Evolutionary conservation across 352 stramenopile genomes (phyloP), one percentile per base, ranked within the genome.

Genomic region (Nothophytophthora sp.): DNA sequence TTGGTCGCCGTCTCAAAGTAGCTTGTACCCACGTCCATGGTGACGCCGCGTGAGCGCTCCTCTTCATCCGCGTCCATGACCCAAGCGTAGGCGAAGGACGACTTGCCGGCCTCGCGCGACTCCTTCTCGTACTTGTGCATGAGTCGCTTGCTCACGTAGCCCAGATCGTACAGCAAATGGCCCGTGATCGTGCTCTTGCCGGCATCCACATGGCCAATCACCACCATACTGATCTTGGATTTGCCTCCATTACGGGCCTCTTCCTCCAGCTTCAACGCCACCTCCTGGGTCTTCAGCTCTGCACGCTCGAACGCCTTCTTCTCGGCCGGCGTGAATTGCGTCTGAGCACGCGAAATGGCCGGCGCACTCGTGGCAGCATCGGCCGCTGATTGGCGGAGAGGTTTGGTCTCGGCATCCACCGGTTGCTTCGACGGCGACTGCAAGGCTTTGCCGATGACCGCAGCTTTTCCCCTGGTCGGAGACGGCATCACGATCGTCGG

Each of bases 131-230:
- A 96, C 72, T 97, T 97, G 71, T 96, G 89, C 75, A 97, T 90
- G 23, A 89, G 64, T 27, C 77, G 70, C 59, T 92, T 74, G 67
- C 70, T 92, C 55, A 97, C 85, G 67, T 96, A 92, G 35, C 89
- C 85, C 0, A 97, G 65, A 27, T 94, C 78, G 56, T 96, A 92
- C 13, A 99, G 76, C 61, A 99, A 73, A 50, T 98, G 96, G 1
- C 97, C 97, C 37, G 96, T 99, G 54, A 99, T 87, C 1, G 97
- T 99, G 36, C 90, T 98, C 80, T 99, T 99, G 25, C 97, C 97
- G 3, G 94, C 91, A 72, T 99, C 97, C 12, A 99, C 97, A 56
- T 99, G 97, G 13, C 97, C 97, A 29, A 98, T 86, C 22, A 99
- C 90, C 25, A 99, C 94, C 80, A 99, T 92, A 44, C 86, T 97